Evolutionary conservation across 441 rosid genomes (phyloP), one percentile per base, ranked within the genome.

Genomic region (Arabidopsis hybrid): DNA sequence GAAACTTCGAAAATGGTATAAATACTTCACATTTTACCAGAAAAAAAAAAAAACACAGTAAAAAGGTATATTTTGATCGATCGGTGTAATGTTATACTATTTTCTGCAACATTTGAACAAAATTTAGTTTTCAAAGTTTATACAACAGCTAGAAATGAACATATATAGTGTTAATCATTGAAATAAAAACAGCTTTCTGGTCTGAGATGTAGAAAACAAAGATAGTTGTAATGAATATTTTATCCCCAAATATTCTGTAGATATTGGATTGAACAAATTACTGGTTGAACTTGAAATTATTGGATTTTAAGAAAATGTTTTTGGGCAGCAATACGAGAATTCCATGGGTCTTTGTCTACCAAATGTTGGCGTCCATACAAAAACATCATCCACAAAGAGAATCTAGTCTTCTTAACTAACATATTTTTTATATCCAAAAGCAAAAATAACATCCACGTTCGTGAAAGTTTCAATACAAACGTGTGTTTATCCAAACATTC

Each of bases 261-360:
- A 39, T 21, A 60, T 13, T 50, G 18, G 17, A 14, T 60, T 69
- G n/a, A 36, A 59, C 10, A 52, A 70, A 61, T 2, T 16, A 55
- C 4, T 42, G 45, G 38, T 3, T 32, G 8, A 32, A 42, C 35
- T 40, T 67, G 2, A 52, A 56, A 9, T 21, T 0, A n/a, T 55
- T 67, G 14, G 18, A 38, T 34, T 50, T 8, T 1, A 9, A 1
- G 6, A 9, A 14, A 21, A 36, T 0, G 6, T 6, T 16, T n/a
- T 9, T 3, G 7, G 39, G 49, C 17, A 34, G 36, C 70, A 55
- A 55, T 52, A 53, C 38, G 65, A 64, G 49, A 56, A 45, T 21
- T 21, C n/a, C 12, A 26, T 34, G 53, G 34, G 77, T 66, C 53
- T 31, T 65, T 73, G 64, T 65, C 71, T 65, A 64, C 18, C 60